Percentiles rank a stretch among this genome's conserved stretches.
Evolutionary conservation across 2,329 filamentous ascomycete genomes (phyloP).

Genomic region (Fusarium illudens): DNA sequence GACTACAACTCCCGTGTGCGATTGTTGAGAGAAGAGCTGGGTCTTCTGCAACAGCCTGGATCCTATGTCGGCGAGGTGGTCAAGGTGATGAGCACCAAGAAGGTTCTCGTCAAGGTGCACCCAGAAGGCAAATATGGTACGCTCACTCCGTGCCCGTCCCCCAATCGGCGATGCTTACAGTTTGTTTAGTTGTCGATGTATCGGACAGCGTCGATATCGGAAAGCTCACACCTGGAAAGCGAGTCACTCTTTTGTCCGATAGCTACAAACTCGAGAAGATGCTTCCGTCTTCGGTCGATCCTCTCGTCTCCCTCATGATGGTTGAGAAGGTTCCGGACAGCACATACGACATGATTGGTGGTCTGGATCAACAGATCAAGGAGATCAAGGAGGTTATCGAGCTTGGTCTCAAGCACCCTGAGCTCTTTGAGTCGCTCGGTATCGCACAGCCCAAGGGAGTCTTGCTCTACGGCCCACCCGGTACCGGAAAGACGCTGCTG

Average conservation of each 20-base stretch:
- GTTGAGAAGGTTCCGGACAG: slow-evolving; percentile 99
- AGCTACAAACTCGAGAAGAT: slow-evolving; percentile 99
- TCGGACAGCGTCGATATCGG: slow-evolving; percentile 91
- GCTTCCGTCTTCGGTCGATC: slow-evolving; percentile 96
- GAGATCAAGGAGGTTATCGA: slow-evolving; percentile 99
- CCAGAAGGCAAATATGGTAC: slow-evolving; percentile 99
- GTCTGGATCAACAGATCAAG: slow-evolving; percentile 98
- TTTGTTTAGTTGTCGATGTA: slow-evolving; percentile 83
- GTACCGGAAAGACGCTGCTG: slow-evolving; percentile 95
- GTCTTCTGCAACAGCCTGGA: slow-evolving; percentile 93
- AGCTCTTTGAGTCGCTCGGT: slow-evolving; percentile 98
- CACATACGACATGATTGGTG: slow-evolving; percentile 99
- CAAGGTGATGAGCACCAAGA: slow-evolving; percentile 99
- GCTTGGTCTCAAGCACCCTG: slow-evolving; percentile 96
- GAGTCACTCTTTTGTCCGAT: slow-evolving; percentile 94
- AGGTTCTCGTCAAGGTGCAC: slow-evolving; percentile 98
- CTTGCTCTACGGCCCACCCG: slow-evolving; percentile 92
- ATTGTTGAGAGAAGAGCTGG: slow-evolving; percentile 92
- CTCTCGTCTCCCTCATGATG: slow-evolving; percentile 99
- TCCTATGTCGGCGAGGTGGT: slow-evolving; percentile 99
- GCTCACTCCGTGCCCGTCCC: slow-evolving; percentile 40
- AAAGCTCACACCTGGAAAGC: slow-evolving; percentile 97
- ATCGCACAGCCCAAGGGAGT: slow-evolving; percentile 99
- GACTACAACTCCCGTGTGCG: slow-evolving; percentile 99
- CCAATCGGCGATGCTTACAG: slow-evolving; percentile 6